phyloP scores from a whole-genome alignment of 2,329 filamentous ascomycete species.

The Penicillium brasilianum region DNA sequence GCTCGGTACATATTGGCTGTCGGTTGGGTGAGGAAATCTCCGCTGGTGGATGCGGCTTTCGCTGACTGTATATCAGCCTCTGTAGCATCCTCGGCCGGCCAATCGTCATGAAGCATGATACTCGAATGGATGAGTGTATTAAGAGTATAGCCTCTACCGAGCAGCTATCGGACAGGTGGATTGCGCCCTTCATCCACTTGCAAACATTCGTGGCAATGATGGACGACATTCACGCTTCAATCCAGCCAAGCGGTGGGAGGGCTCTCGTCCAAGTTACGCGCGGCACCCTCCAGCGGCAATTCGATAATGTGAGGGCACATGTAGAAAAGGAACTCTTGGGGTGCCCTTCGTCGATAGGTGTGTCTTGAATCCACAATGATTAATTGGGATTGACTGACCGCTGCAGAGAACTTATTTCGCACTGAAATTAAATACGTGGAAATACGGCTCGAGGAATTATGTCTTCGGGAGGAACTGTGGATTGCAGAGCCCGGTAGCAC shows the following conservation, averaged over 20 bases:
- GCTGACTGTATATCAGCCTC: not conserved
- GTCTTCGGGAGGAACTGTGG: conserved; percentile 2
- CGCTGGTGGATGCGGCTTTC: not conserved
- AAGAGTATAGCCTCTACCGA: not conserved
- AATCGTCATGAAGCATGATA: not conserved
- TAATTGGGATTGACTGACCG: not conserved
- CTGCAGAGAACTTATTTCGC: not conserved
- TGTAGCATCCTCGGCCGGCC: not conserved
- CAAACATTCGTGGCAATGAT: not conserved
- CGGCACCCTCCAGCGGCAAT: not conserved
- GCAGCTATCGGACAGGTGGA: not conserved
- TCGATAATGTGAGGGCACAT: not conserved
- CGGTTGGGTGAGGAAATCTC: not conserved
- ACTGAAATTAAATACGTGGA: not conserved
- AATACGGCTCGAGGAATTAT: not conserved
- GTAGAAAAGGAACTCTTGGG: not conserved
- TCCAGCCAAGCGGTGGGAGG: not conserved
- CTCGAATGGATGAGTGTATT: not conserved
- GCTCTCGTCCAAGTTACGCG: not conserved
- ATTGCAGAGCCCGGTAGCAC: not conserved
- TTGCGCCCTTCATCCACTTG: not conserved
- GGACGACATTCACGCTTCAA: not conserved
- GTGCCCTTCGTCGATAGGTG: not conserved
- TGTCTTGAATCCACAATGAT: not conserved
- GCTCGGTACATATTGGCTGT: conserved; percentile 1